Conservation (phyloP, 1,139 yeast genomes). For the Scheffersomyces segobiensis region DNA sequence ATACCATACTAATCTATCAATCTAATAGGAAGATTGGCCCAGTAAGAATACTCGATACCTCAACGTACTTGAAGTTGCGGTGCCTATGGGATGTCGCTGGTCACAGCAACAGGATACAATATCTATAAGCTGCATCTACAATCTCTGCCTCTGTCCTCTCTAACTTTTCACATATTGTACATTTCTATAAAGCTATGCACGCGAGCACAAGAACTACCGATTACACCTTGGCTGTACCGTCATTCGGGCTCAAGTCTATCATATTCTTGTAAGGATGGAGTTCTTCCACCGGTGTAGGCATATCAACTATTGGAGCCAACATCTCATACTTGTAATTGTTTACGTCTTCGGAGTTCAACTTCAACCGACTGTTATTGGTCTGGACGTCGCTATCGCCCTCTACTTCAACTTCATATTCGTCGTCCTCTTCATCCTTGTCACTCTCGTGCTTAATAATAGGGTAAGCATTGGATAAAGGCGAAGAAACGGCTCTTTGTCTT, state of each 20-base stretch:
- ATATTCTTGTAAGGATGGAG: slow-evolving; percentile 15
- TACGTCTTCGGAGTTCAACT: slow-evolving; percentile 4
- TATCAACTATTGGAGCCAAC: slow-evolving; percentile 22
- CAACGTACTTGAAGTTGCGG: background rate
- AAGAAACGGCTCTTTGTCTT: background rate
- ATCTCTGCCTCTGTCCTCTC: background rate
- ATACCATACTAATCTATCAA: no score
- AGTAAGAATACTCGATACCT: no score
- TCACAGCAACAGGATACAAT: background rate
- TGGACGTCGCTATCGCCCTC: background rate
- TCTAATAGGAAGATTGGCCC: no score
- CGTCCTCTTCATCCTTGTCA: background rate
- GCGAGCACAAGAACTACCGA: background rate
- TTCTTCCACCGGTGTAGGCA: slow-evolving; percentile 26
- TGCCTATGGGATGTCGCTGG: background rate
- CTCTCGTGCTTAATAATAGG: background rate
- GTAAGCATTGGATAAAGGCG: background rate
- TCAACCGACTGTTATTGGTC: background rate
- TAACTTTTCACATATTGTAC: background rate
- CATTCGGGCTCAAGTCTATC: slow-evolving; percentile 4
- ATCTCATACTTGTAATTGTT: slow-evolving; percentile 5
- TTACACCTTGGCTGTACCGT: background rate
- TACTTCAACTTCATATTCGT: background rate
- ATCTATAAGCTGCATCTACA: background rate
- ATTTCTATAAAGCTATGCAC: background rate